phyloP scores from a whole-genome alignment of 225 moss, liverwort and hornwort species.

The Neckera pumila region DNA sequence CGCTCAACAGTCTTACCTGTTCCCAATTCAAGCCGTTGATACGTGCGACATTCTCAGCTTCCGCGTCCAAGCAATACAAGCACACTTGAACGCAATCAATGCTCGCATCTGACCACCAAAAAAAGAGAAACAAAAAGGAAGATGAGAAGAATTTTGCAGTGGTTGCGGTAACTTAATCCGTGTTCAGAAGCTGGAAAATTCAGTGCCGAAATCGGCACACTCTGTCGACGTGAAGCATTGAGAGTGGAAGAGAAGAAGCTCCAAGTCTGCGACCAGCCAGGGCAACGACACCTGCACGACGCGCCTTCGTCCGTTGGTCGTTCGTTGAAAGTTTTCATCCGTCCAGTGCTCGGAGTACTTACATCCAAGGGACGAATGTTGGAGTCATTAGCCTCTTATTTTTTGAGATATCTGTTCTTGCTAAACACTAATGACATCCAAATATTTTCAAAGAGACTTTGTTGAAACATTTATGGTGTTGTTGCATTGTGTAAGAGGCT shows the following conservation, averaged over 20 bases:
- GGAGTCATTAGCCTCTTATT: background rate
- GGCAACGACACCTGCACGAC: background rate
- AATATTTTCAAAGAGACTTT: background rate
- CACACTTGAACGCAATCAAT: background rate
- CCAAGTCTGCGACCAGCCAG: background rate
- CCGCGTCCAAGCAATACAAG: background rate
- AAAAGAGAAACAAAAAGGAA: background rate
- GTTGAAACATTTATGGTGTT: background rate
- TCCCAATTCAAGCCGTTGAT: background rate
- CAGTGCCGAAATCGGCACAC: conserved; percentile 2
- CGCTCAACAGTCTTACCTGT: background rate
- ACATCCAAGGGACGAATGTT: background rate
- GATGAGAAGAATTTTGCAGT: background rate
- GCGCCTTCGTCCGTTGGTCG: background rate
- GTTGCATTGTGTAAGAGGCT: background rate
- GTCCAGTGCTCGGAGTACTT: background rate
- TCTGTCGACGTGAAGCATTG: background rate
- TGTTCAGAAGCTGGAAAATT: background rate
- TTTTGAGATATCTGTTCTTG: background rate
- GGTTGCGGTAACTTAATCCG: background rate
- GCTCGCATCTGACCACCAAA: background rate
- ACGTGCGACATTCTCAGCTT: background rate
- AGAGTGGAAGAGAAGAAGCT: background rate
- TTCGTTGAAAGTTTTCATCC: background rate
- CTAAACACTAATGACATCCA: background rate